Evolutionary conservation across 2,329 filamentous ascomycete species (phyloP), one percentile per base, ranked within the genome.

Genomic region (Eutypa lata): DNA sequence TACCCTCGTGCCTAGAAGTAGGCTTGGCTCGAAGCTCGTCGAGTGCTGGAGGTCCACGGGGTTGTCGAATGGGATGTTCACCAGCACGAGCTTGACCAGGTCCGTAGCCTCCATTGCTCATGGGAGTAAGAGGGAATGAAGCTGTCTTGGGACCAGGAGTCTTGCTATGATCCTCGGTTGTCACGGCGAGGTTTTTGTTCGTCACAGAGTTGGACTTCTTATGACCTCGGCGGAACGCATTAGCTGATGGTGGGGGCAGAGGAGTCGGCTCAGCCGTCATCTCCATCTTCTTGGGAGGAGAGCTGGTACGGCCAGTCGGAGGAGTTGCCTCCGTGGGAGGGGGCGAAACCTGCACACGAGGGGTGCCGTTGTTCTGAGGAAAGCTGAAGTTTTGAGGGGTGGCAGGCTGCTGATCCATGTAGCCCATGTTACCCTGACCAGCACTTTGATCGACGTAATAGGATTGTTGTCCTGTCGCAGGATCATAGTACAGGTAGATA

Each of bases 61-160:
- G 94, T 73, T 99, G 94, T 54, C 94, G 91, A 49, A 90, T 76
- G 8, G 94, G 94, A 68, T 99, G 94, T 74, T 97, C 94, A 61
- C 94, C 94, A 66, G 91, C 91, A 68, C 94, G 91, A 54, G 81
- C 90, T 70, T 97, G 92, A 50, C 94, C 94, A 53, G 94, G 94
- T 46, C 91, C 94, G 66, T 97, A 97, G 7, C 87, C 88, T 57
- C 91, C 91, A 37, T 87, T 91, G 22, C 62, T 42, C 71, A 87
- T 75, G 2, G 91, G 91, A 7, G 91, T 93, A 37, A 85, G 77
- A 6, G 93, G 91, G 69, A 96, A 89, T 37, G 84, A 83, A 42
- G 89, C 83, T 37, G 90, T 89, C 76, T 91, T 94, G 53, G 90
- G 90, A 1, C 80, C 89, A 38, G 84, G 77, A 24, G 83, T 82